These are phyloP conservation scores for Botrytis cinerea DNA, from an alignment of 2,329 filamentous ascomycete species.

Conservation along the genomic window DNA sequence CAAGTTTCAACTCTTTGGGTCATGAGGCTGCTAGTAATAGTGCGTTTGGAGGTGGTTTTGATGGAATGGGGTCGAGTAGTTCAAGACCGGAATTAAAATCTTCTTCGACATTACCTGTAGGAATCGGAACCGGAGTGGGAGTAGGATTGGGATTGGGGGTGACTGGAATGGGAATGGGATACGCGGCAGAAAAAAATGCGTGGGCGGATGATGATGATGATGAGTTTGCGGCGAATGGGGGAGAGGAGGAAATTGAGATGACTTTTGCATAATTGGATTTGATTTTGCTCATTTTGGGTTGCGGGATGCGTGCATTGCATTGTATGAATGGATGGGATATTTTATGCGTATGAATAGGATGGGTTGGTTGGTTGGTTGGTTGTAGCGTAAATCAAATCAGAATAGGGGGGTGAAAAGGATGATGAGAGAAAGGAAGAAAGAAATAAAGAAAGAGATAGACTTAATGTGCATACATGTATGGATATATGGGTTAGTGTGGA, in stretches of 20 bases:
- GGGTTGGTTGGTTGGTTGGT: not conserved
- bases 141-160: conserved; percentile 5
- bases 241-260: conserved; percentile 76
- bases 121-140: conserved; percentile 23
- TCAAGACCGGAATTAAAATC: conserved; percentile 47
- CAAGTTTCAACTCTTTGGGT: conserved; percentile 13
- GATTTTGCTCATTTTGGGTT: not conserved
- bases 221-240: conserved; percentile 66
- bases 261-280: conserved; percentile 60
- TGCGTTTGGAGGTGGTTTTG: not conserved
- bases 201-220: conserved; percentile 70
- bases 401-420: not conserved
- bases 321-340: not conserved
- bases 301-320: not conserved
- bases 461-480: conserved; percentile 7
- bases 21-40: not conserved
- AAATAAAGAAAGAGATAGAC: not conserved
- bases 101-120: conserved; percentile 48
- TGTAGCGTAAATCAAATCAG: not conserved
- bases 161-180: not conserved
- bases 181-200: conserved; percentile 53
- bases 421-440: not conserved
- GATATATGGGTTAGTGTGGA: conserved; percentile 4
- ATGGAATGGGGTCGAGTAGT: conserved; percentile 26
- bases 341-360: not conserved